phyloP scores from a whole-genome alignment of 2,329 filamentous ascomycete species.

The Helotiales sp. region DNA sequence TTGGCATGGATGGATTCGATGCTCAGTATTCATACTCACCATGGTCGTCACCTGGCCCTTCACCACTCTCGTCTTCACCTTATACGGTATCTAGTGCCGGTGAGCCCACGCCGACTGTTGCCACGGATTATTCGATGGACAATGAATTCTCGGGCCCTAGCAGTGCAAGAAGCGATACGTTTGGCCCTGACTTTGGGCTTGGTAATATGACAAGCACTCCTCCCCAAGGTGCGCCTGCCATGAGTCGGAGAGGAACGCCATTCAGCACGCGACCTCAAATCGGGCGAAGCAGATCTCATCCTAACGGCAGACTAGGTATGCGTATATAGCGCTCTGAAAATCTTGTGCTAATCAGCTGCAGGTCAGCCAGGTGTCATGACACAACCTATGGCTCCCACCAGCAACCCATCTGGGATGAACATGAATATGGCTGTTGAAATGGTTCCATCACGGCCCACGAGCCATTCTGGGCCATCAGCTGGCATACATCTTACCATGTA shows the following conservation, averaged over 20 bases:
- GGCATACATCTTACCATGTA: conserved; percentile 1
- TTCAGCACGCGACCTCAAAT: conserved; percentile 14
- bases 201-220: not conserved
- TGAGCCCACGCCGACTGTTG: conserved; percentile 8
- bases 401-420: not conserved
- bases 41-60: conserved; percentile 5
- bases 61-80: not conserved
- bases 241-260: not conserved
- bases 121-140: conserved; percentile 8
- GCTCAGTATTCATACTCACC: conserved; percentile 7
- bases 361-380: conserved; percentile 9
- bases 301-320: conserved; percentile 14
- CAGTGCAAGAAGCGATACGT: conserved; percentile 6
- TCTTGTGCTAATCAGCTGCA: not conserved
- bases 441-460: not conserved
- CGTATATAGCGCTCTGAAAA: not conserved
- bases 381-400: not conserved
- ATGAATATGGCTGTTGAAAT: not conserved
- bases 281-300: conserved; percentile 20
- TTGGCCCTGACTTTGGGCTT: not conserved
- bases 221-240: conserved; percentile 1
- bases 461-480: not conserved
- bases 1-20: conserved; percentile 9
- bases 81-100: conserved; percentile 12
- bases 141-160: conserved; percentile 4